phyloP scores from a whole-genome alignment of 257 asterid species.

The Thymus mandschuricus region DNA sequence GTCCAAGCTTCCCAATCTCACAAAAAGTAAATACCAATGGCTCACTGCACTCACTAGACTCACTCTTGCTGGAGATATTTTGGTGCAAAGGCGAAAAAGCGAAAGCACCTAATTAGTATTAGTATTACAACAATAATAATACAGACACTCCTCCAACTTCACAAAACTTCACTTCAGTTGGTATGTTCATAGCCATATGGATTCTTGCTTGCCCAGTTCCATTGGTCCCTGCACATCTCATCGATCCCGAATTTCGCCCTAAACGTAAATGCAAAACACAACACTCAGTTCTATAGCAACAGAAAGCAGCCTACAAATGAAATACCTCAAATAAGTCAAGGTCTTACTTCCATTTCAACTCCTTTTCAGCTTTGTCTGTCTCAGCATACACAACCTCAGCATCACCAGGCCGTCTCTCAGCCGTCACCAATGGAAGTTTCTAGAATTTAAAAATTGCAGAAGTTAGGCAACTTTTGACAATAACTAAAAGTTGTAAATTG shows the following conservation, averaged over 20 bases:
- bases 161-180: conserved; percentile 18
- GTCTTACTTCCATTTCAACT: conserved; percentile 94
- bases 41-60: not conserved
- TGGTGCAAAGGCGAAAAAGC: no score
- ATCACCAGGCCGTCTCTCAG: conserved; percentile 96
- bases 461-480: not conserved
- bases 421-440: conserved; percentile 86
- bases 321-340: not conserved
- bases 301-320: not conserved
- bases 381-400: conserved; percentile 89
- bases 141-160: not conserved
- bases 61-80: not conserved
- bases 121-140: not conserved
- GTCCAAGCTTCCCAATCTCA: no score
- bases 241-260: conserved; percentile 82
- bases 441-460: conserved; percentile 16
- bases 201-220: conserved; percentile 99
- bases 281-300: not conserved
- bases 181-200: conserved; percentile 78
- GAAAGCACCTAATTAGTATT: no score
- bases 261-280: not conserved
- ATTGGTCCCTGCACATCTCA: conserved; percentile 92
- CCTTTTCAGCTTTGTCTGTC: conserved; percentile 84
- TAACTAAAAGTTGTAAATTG: not conserved
- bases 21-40: no score